Conservation (phyloP, 805 yeast species). For the Sugiyamaella floridensis region DNA sequence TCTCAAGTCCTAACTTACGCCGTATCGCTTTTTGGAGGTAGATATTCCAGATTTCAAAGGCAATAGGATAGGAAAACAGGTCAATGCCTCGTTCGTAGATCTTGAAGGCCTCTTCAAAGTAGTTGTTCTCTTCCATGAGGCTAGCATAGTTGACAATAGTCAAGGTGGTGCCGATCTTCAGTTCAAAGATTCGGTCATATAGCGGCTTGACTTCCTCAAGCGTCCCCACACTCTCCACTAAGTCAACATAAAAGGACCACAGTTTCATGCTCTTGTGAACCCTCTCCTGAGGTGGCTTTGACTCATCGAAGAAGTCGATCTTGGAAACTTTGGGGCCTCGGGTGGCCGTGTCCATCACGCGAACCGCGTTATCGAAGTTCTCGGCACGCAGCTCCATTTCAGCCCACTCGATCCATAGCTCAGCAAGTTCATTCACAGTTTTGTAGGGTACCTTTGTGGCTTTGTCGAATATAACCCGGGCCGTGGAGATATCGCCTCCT, state of each 20-base stretch:
- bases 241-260: conserved; percentile 70
- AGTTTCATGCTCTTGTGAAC: conserved; percentile 54
- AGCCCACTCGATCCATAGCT: conserved; percentile 70
- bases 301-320: conserved; percentile 36
- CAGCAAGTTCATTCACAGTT: conserved; percentile 55
- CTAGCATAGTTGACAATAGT: conserved; percentile 60
- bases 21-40: conserved; percentile 51
- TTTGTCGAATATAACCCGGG: conserved; percentile 54
- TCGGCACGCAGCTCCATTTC: conserved; percentile 51
- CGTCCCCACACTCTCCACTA: conserved; percentile 39
- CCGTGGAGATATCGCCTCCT: conserved; percentile 47
- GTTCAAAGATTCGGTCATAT: conserved; percentile 48
- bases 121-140: conserved; percentile 44
- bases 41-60: conserved; percentile 63
- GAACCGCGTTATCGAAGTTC: conserved; percentile 40
- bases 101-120: conserved; percentile 45
- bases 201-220: conserved; percentile 34
- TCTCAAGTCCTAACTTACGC: conserved; percentile 37
- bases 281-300: conserved; percentile 48
- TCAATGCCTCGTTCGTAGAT: conserved; percentile 65
- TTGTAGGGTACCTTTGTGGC: conserved; percentile 66
- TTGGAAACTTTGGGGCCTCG: conserved; percentile 33
- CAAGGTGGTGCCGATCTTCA: conserved; percentile 64
- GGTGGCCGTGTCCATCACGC: conserved; percentile 39
- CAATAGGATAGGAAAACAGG: conserved; percentile 52